Percentiles rank a stretch among this genome's conserved stretches.
Conservation (phyloP, 2,329 filamentous ascomycete species). For the Chaetomiaceae sp. region DNA sequence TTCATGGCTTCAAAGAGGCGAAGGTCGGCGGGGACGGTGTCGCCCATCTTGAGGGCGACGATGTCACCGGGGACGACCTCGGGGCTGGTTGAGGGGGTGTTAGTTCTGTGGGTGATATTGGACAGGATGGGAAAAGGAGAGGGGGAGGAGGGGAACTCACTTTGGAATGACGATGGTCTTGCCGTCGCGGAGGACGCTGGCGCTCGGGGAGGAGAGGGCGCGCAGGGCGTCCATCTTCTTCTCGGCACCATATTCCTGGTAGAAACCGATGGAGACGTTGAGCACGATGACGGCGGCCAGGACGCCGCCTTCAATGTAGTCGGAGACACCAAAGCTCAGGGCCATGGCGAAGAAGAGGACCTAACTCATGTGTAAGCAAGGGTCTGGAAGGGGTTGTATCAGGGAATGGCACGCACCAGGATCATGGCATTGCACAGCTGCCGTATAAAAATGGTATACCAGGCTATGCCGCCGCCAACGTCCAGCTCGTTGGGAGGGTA, state of each 20-base stretch:
- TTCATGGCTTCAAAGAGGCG: conserved; percentile 71
- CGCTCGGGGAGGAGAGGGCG: conserved; percentile 59
- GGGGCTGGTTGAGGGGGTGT: conserved; percentile 37
- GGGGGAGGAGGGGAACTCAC: conserved; percentile 35
- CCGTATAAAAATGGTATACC: conserved; percentile 68
- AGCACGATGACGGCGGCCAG: conserved; percentile 43
- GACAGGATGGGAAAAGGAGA: background rate
- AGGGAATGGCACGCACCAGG: conserved; percentile 44
- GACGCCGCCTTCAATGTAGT: conserved; percentile 34
- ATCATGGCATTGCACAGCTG: conserved; percentile 78
- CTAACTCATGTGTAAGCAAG: conserved; percentile 38
- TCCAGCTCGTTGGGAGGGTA: conserved; percentile 69
- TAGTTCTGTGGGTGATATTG: background rate
- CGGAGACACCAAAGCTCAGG: conserved; percentile 61
- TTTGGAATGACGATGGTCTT: conserved; percentile 54
- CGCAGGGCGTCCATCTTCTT: conserved; percentile 63
- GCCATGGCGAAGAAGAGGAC: conserved; percentile 75
- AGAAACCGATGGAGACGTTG: conserved; percentile 66
- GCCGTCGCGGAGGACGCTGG: conserved; percentile 57
- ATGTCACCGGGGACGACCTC: conserved; percentile 70
- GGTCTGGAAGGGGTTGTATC: background rate
- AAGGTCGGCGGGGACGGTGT: conserved; percentile 70
- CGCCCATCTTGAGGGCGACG: conserved; percentile 63
- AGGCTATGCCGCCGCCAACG: conserved; percentile 60
- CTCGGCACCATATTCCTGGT: conserved; percentile 60